phyloP scores from a whole-genome alignment of 768 basidiomycete species.

The Coprinopsis marcescibilis region DNA sequence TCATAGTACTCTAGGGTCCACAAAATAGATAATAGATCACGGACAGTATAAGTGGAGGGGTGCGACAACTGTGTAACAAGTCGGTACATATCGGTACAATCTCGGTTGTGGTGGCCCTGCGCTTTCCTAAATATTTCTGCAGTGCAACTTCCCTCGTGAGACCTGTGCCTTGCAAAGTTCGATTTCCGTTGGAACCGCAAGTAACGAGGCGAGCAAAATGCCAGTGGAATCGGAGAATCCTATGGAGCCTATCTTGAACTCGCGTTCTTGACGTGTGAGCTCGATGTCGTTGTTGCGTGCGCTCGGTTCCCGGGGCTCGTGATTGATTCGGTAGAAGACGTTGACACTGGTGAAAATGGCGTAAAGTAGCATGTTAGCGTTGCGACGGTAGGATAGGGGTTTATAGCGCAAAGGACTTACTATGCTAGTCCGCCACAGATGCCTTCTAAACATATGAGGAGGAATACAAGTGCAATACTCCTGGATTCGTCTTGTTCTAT shows the following conservation, averaged over 20 bases:
- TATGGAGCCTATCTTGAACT: conserved; percentile 88
- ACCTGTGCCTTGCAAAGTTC: conserved; percentile 72
- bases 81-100: too few relatives aligned
- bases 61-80: too few relatives aligned
- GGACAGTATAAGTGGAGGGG: too few relatives aligned
- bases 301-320: conserved; percentile 50
- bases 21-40: too few relatives aligned
- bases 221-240: conserved; percentile 82
- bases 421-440: conserved; percentile 91
- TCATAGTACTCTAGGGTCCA: too few relatives aligned
- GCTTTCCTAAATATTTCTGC: conserved; percentile 62
- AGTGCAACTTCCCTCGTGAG: conserved; percentile 62
- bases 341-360: conserved; percentile 54
- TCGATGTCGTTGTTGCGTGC: conserved; percentile 43
- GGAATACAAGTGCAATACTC: conserved; percentile 61
- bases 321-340: conserved; percentile 79
- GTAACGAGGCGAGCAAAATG: conserved; percentile 55
- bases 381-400: not conserved
- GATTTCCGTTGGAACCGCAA: conserved; percentile 73
- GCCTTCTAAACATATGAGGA: conserved; percentile 82
- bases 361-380: not conserved
- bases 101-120: too few relatives aligned
- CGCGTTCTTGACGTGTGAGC: conserved; percentile 66
- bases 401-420: conserved; percentile 38
- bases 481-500: conserved; percentile 27